These are phyloP conservation scores for Basipetospora chlamydospora DNA, from an alignment of 2,329 filamentous ascomycete species.

Conservation along the genomic window DNA sequence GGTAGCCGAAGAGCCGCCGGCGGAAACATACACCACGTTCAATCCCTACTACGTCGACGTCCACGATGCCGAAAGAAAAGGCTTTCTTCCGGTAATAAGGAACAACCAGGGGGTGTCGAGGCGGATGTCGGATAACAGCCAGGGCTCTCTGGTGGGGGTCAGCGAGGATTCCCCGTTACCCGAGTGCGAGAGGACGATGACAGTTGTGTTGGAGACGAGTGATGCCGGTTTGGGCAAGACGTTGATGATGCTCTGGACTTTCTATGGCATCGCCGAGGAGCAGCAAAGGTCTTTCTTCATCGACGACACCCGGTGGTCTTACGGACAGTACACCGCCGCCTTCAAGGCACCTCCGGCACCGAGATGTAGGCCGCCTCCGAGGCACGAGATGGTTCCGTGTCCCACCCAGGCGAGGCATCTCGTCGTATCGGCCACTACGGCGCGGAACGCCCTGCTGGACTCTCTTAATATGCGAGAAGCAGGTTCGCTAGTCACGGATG, in stretches of 20 bases:
- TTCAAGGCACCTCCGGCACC: slow-evolving; percentile 54
- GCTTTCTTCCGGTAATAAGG: slow-evolving; percentile 36
- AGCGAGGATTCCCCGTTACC: slow-evolving; percentile 29
- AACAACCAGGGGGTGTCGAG: slow-evolving; percentile 22
- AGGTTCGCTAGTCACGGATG: slow-evolving; percentile 14
- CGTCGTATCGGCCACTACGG: slow-evolving; percentile 56
- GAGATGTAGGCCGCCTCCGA: slow-evolving; percentile 55
- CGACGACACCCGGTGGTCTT: slow-evolving; percentile 72
- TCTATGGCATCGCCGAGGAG: slow-evolving; percentile 63
- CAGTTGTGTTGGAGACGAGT: slow-evolving; percentile 57
- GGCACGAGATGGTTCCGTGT: slow-evolving; percentile 64
- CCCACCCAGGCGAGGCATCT: slow-evolving; percentile 63
- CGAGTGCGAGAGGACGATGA: slow-evolving; percentile 57
- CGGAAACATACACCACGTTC: slow-evolving; percentile 35
- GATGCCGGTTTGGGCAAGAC: slow-evolving; percentile 67
- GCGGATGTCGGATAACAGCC: slow-evolving; percentile 12
- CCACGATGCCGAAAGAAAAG: slow-evolving; percentile 50
- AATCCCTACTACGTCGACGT: slow-evolving; percentile 65
- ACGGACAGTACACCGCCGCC: slow-evolving; percentile 59
- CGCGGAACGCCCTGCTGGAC: slow-evolving; percentile 32
- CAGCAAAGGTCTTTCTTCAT: slow-evolving; percentile 70
- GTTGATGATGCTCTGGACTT: slow-evolving; percentile 68
- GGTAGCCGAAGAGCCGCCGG: not conserved
- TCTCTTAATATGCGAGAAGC: slow-evolving; percentile 35
- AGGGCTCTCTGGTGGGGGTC: slow-evolving; percentile 33